These are phyloP conservation scores for Chaetomium globosum DNA, from an alignment of 2,329 filamentous ascomycete species.

Conservation along the genomic window DNA sequence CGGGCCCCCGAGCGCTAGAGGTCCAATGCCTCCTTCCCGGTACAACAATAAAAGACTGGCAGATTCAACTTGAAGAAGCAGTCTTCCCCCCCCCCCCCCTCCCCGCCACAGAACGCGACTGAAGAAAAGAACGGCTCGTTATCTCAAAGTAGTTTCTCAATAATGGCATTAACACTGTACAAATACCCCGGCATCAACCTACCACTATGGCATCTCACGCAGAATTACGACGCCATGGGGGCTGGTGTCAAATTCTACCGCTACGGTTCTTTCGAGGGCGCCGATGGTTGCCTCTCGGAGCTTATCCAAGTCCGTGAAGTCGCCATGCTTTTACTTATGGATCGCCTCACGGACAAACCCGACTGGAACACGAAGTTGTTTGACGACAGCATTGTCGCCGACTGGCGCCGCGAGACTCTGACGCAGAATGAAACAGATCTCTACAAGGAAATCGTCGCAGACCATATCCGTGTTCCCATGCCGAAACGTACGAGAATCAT, in stretches of 20 bases:
- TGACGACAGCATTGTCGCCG: slow-evolving; percentile 41
- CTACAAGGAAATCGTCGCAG: slow-evolving; percentile 11
- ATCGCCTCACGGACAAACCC: slow-evolving; percentile 44
- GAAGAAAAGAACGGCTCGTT: background rate
- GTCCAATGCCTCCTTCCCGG: too few species aligned
- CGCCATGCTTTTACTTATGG: slow-evolving; percentile 43
- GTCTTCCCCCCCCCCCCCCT: background rate
- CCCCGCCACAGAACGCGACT: background rate
- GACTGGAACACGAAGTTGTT: slow-evolving; percentile 45
- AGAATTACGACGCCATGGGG: background rate
- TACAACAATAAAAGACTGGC: background rate
- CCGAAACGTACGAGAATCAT: slow-evolving; percentile 29
- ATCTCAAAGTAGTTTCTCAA: background rate
- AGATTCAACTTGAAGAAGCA: background rate
- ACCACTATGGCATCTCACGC: slow-evolving; percentile 17
- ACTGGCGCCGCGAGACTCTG: slow-evolving; percentile 42
- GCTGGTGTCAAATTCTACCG: slow-evolving; percentile 24
- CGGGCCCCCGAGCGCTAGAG: too few species aligned
- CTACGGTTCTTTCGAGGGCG: slow-evolving; percentile 6
- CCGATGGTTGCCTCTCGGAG: background rate
- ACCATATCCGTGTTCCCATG: background rate
- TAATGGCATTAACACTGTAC: slow-evolving; percentile 5
- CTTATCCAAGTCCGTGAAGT: slow-evolving; percentile 41
- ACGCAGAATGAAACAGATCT: slow-evolving; percentile 34
- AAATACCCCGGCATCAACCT: slow-evolving; percentile 30